Percentiles rank a stretch among this genome's conserved stretches.
phyloP scores from a whole-genome alignment of 2,329 filamentous ascomycete species.

The Ophiostoma piceae region DNA sequence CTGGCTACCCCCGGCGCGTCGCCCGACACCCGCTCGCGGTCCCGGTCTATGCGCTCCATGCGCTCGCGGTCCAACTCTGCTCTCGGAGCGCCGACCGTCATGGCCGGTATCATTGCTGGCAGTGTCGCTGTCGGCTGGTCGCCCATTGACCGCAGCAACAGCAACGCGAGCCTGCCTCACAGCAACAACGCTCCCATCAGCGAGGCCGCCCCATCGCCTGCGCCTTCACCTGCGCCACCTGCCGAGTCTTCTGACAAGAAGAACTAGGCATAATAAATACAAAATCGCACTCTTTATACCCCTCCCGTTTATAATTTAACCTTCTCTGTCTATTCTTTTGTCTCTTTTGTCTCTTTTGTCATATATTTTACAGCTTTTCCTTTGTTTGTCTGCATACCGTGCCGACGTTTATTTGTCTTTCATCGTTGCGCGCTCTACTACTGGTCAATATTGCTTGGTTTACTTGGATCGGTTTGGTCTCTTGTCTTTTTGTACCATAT shows the following conservation, averaged over 20 bases:
- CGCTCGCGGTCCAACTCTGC: constrained; percentile 64
- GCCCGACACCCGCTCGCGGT: constrained; percentile 58
- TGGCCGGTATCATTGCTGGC: constrained; percentile 77
- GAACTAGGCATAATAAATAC: not conserved
- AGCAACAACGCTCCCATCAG: not conserved
- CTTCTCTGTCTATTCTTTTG: not conserved
- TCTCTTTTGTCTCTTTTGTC: not conserved
- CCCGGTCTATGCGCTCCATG: constrained; percentile 50
- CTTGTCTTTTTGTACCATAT: not conserved
- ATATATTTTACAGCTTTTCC: not conserved
- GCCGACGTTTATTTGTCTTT: not conserved
- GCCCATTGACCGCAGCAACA: constrained; percentile 52
- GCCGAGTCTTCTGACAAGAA: constrained; percentile 5
- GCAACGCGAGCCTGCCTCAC: constrained; percentile 27
- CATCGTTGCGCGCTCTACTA: not conserved
- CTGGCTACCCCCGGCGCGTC: constrained; percentile 40
- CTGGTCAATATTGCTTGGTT: not conserved
- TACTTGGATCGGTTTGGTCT: not conserved
- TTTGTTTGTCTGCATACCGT: constrained; percentile 17
- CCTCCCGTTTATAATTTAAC: not conserved
- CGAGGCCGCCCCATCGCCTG: not conserved
- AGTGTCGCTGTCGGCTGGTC: constrained; percentile 73
- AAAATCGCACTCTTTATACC: constrained; percentile 1
- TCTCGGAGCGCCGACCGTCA: constrained; percentile 68
- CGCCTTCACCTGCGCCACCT: not conserved